phyloP scores from a whole-genome alignment of 257 asterid genomes.

The Penstemon davidsonii region DNA sequence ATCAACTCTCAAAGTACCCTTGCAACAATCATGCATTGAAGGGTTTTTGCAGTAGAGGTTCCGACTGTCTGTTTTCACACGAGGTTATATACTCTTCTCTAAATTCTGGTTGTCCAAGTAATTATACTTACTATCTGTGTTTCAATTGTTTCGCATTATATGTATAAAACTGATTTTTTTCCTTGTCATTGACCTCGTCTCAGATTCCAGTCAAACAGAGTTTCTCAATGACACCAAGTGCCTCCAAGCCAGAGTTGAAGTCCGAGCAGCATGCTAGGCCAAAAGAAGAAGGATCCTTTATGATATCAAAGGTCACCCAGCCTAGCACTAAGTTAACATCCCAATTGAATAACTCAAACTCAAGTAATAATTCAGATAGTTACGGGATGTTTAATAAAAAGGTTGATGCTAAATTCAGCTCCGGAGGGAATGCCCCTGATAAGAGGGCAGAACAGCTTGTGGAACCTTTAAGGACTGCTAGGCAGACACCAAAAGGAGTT shows the following conservation, averaged over 20 bases:
- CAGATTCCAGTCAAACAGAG: constrained; percentile 49
- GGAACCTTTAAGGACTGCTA: constrained; percentile 34
- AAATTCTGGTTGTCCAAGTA: constrained; percentile 9
- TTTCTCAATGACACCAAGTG: constrained; percentile 35
- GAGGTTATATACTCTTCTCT: constrained; percentile 49
- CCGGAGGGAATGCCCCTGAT: constrained; percentile 33
- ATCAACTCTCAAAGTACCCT: constrained; percentile 83
- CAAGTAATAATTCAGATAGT: constrained; percentile 37
- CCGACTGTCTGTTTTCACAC: constrained; percentile 83
- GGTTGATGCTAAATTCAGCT: constrained; percentile 31
- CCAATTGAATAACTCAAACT: constrained; percentile 34
- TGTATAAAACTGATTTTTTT: not conserved
- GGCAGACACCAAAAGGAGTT: constrained; percentile 65
- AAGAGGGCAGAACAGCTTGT: constrained; percentile 36
- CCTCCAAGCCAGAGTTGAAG: constrained; percentile 42
- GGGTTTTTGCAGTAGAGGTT: constrained; percentile 83
- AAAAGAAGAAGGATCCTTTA: constrained; percentile 35
- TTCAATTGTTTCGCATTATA: not conserved
- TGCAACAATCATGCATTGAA: constrained; percentile 58
- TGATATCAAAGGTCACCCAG: constrained; percentile 33
- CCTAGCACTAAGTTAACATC: constrained; percentile 41
- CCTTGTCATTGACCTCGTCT: constrained; percentile 23
- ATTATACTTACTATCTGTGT: constrained; percentile 12
- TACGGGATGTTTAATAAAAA: constrained; percentile 30
- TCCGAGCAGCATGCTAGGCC: constrained; percentile 36